These are phyloP conservation scores for Lophium mytilinum DNA, from an alignment of 495 filamentous ascomycete genomes.

Conservation along the genomic window DNA sequence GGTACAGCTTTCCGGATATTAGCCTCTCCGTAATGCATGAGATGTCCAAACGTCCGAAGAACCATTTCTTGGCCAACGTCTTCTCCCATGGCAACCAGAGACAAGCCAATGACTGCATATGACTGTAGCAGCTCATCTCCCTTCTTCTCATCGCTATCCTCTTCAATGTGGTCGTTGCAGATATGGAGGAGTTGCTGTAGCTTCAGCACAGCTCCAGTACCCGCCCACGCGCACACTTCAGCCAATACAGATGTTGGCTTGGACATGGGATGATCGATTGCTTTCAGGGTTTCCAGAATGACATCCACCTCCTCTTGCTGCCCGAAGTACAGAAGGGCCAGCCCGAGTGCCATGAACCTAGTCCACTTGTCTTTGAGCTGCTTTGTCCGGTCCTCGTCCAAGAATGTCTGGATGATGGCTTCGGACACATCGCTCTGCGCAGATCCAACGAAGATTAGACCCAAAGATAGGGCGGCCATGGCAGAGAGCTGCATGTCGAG, in stretches of 20 bases:
- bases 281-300: conserved; percentile 87
- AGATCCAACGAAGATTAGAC: conserved; percentile 87
- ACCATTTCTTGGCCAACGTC: conserved; percentile 99
- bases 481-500: conserved; percentile 91
- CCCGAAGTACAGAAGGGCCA: conserved; percentile 91
- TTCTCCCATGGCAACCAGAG: conserved; percentile 95
- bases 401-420: conserved; percentile 78
- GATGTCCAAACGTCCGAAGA: conserved; percentile 88
- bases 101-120: conserved; percentile 90
- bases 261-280: conserved; percentile 88
- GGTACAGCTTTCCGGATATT: conserved; percentile 96
- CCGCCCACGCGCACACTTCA: conserved; percentile 95
- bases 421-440: conserved; percentile 80
- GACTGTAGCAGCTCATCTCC: conserved; percentile 88
- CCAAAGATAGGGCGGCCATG: conserved; percentile 88
- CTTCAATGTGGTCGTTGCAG: conserved; percentile 95
- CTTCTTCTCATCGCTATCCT: conserved; percentile 80
- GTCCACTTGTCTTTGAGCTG: conserved; percentile 97
- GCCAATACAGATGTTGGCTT: conserved; percentile 84
- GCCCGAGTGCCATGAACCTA: conserved; percentile 86
- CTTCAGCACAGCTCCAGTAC: conserved; percentile 92
- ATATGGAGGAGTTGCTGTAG: conserved; percentile 92
- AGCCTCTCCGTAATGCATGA: conserved; percentile 98
- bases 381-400: conserved; percentile 79
- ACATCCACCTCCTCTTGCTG: conserved; percentile 97